These are phyloP conservation scores for Pueraria montana DNA, from an alignment of 306 rosid species.

Conservation along the genomic window DNA sequence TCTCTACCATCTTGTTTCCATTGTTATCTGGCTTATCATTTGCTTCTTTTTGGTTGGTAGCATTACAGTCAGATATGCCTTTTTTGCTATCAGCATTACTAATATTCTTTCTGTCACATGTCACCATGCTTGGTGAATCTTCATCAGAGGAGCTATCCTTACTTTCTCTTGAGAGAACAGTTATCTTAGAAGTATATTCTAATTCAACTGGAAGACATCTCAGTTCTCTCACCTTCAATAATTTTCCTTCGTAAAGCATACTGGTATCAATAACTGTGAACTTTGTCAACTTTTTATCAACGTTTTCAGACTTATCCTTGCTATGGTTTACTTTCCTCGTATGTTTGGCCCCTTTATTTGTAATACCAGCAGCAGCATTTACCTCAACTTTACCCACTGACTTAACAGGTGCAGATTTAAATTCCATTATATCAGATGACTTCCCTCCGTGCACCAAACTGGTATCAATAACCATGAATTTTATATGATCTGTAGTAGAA, in stretches of 20 bases:
- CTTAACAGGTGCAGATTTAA: constrained; percentile 59
- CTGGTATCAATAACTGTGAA: constrained; percentile 79
- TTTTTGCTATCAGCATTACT: constrained; percentile 33
- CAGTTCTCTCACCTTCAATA: constrained; percentile 58
- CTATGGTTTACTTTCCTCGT: constrained; percentile 42
- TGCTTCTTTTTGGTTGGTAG: constrained; percentile 47
- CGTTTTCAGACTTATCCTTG: constrained; percentile 38
- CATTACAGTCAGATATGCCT: constrained; percentile 35
- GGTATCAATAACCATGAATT: constrained; percentile 75
- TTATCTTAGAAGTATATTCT: constrained; percentile 49
- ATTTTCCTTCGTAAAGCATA: constrained; percentile 60
- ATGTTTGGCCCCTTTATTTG: constrained; percentile 46
- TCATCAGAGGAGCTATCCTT: constrained; percentile 39
- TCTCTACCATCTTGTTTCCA: constrained; percentile 48
- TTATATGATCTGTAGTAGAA: constrained; percentile 40
- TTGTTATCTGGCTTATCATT: constrained; percentile 39
- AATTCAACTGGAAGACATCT: constrained; percentile 56
- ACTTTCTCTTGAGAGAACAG: constrained; percentile 53
- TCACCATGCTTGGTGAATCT: constrained; percentile 40
- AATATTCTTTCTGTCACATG: constrained; percentile 48
- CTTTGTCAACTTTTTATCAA: constrained; percentile 47
- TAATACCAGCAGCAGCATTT: constrained; percentile 41
- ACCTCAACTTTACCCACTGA: constrained; percentile 42
- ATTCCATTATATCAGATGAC: constrained; percentile 59
- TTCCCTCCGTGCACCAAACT: constrained; percentile 64